Evolutionary conservation across 345 rosid species (phyloP).

Genomic region (Erucastrum elatum): DNA sequence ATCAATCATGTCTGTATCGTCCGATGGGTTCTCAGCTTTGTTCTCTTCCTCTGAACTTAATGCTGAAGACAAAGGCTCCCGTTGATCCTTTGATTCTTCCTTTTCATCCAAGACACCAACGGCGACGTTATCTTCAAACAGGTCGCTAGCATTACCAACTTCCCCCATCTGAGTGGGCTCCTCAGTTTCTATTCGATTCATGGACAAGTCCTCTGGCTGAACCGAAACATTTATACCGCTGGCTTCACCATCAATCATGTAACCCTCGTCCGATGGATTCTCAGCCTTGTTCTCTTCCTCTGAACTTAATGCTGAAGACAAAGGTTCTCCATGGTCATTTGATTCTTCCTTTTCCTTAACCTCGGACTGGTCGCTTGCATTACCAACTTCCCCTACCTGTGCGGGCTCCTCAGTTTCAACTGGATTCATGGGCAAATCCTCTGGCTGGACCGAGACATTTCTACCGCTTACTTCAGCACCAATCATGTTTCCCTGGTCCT

Average conservation of each 20-base stretch:
- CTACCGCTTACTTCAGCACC: background rate
- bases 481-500: background rate
- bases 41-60: background rate
- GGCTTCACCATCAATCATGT: background rate
- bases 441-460: background rate
- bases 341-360: conserved; percentile 1
- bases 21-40: background rate
- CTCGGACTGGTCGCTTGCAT: background rate
- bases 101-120: background rate
- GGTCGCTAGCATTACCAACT: background rate
- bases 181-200: background rate
- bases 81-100: background rate
- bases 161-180: background rate
- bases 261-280: background rate
- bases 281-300: background rate
- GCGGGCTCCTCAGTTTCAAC: conserved; percentile 7
- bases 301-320: background rate
- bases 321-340: background rate
- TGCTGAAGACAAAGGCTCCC: background rate
- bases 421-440: background rate
- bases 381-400: background rate
- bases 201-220: background rate
- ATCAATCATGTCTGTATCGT: background rate
- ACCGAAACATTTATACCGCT: background rate
- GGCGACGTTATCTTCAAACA: background rate